Evolutionary conservation across 352 stramenopile species (phyloP).

Genomic region (Phytopythium helicoides): DNA sequence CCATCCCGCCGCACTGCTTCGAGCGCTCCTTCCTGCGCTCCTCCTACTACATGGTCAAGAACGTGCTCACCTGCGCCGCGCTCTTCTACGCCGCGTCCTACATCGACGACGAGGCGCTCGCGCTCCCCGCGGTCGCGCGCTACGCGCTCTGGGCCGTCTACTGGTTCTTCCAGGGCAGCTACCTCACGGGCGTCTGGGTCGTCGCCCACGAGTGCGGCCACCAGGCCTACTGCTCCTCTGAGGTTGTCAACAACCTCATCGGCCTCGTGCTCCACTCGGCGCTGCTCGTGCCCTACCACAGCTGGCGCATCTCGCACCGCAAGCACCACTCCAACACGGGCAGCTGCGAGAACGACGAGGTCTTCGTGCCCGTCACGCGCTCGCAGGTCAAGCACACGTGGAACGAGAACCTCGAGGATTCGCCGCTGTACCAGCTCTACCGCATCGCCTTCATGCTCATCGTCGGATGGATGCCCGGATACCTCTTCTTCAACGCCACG

Average conservation of each 20-base stretch:
- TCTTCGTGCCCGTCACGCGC: slow-evolving; percentile 92
- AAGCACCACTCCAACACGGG: slow-evolving; percentile 96
- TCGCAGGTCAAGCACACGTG: slow-evolving; percentile 54
- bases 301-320: slow-evolving; percentile 95
- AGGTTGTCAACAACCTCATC: slow-evolving; percentile 95
- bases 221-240: slow-evolving; percentile 93
- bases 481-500: slow-evolving; percentile 96
- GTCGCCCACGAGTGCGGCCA: slow-evolving; percentile 98
- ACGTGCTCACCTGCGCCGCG: slow-evolving; percentile 86
- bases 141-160: slow-evolving; percentile 92
- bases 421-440: slow-evolving; percentile 93
- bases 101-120: slow-evolving; percentile 45
- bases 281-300: slow-evolving; percentile 98
- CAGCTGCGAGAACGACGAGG: slow-evolving; percentile 96
- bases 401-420: slow-evolving; percentile 90
- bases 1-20: slow-evolving; percentile 96
- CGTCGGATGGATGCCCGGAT: slow-evolving; percentile 96
- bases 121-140: slow-evolving; percentile 37
- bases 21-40: slow-evolving; percentile 92
- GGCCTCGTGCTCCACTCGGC: slow-evolving; percentile 96
- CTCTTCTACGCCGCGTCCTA: slow-evolving; percentile 88
- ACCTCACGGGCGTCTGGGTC: slow-evolving; percentile 97
- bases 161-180: slow-evolving; percentile 97
- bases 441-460: slow-evolving; percentile 93
- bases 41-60: slow-evolving; percentile 90